These are phyloP conservation scores for Lophiotrema nucula DNA, from an alignment of 495 filamentous ascomycete genomes.

Conservation along the genomic window DNA sequence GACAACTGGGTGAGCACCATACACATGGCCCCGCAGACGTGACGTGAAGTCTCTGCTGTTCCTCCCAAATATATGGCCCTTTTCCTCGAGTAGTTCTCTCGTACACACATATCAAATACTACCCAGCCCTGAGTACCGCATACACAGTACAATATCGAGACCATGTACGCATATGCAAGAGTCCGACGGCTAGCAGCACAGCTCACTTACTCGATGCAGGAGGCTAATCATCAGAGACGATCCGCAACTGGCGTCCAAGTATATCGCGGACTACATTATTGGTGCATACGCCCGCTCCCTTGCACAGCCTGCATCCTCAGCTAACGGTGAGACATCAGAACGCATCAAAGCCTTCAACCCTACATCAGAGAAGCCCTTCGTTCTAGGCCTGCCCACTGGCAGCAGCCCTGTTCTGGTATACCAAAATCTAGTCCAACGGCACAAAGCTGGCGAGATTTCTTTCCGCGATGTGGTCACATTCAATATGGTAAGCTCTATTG, in stretches of 20 bases:
- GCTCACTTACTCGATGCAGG: constrained; percentile 49
- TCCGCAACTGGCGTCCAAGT: constrained; percentile 61
- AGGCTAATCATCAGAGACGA: constrained; percentile 81
- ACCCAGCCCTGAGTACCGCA: too few relatives aligned
- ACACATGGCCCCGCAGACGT: constrained; percentile 8
- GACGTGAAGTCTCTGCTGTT: constrained; percentile 13
- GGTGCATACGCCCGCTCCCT: constrained; percentile 47
- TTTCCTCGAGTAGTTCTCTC: too few relatives aligned
- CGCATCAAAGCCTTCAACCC: constrained; percentile 74
- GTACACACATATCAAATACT: too few relatives aligned
- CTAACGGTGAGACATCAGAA: constrained; percentile 40
- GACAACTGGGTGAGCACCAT: neutral
- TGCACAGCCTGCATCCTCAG: constrained; percentile 13
- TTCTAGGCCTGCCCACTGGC: constrained; percentile 80
- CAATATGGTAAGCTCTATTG: constrained; percentile 68
- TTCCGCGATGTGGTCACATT: constrained; percentile 88
- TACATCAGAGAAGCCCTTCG: constrained; percentile 68
- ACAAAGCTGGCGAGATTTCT: constrained; percentile 76
- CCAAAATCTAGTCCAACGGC: constrained; percentile 68
- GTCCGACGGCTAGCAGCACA: constrained; percentile 2
- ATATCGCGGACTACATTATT: constrained; percentile 82
- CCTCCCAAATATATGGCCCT: constrained; percentile 12
- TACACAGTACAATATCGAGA: constrained; percentile 2
- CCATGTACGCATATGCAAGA: constrained; percentile 31
- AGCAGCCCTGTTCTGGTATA: constrained; percentile 78